These are phyloP conservation scores for Barnettozyma sucrosica DNA, from an alignment of 805 yeast species.

Conservation along the genomic window DNA sequence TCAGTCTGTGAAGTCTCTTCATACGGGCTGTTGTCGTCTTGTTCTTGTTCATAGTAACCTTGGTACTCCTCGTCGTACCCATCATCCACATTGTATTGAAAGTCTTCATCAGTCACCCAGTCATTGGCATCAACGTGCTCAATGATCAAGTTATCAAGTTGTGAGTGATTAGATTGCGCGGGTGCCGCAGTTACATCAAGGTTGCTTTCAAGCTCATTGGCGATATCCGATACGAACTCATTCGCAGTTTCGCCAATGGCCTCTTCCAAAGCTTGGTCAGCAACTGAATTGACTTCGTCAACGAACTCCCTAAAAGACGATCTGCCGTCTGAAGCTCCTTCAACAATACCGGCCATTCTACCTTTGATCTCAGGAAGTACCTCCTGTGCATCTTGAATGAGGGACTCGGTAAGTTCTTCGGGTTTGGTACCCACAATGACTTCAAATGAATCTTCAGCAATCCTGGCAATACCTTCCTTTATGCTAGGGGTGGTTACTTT, in stretches of 20 bases:
- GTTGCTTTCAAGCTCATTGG: background rate
- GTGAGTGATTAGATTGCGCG: background rate
- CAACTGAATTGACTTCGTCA: background rate
- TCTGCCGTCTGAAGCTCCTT: background rate
- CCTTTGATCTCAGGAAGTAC: background rate
- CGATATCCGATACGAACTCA: background rate
- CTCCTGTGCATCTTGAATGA: background rate
- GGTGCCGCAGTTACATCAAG: background rate
- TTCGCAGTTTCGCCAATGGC: background rate
- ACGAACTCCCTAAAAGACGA: background rate
- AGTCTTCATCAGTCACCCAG: conserved; percentile 6
- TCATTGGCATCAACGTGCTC: conserved; percentile 10
- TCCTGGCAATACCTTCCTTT: background rate
- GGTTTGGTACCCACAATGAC: background rate
- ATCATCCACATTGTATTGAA: conserved; percentile 3
- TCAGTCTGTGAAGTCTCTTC: background rate
- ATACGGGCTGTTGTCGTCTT: background rate
- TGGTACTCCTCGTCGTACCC: background rate
- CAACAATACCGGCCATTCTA: background rate
- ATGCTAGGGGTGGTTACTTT: background rate
- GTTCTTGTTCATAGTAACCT: background rate
- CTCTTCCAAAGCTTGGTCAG: background rate
- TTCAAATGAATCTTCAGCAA: background rate
- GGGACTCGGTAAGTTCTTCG: background rate
- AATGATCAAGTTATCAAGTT: conserved; percentile 4